phyloP scores from a whole-genome alignment of 352 stramenopile species.

The Pythium volutum region DNA sequence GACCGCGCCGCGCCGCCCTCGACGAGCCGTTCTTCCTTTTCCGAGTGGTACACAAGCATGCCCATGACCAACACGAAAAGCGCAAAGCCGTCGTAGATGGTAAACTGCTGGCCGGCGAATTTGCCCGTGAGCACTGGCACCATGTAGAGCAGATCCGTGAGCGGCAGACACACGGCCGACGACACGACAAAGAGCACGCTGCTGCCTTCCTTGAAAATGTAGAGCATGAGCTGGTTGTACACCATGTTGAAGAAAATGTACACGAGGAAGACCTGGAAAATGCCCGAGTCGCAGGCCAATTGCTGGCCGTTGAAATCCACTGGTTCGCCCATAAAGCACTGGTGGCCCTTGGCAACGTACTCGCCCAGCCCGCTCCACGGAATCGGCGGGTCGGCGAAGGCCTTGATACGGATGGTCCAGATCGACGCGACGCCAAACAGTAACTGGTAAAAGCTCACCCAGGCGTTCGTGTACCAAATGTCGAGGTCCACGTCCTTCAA shows the following conservation, averaged over 20 bases:
- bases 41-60: constrained; percentile 84
- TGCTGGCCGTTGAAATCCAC: constrained; percentile 64
- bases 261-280: constrained; percentile 73
- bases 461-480: constrained; percentile 87
- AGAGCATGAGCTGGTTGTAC: constrained; percentile 89
- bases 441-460: constrained; percentile 85
- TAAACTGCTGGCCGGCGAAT: constrained; percentile 66
- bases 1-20: constrained; percentile 36
- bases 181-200: constrained; percentile 87
- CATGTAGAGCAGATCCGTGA: constrained; percentile 87
- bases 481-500: constrained; percentile 87
- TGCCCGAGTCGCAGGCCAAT: constrained; percentile 57
- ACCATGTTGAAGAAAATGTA: constrained; percentile 88
- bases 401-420: constrained; percentile 77
- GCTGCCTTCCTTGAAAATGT: constrained; percentile 88
- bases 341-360: constrained; percentile 64
- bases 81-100: constrained; percentile 86
- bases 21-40: constrained; percentile 76
- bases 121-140: constrained; percentile 71
- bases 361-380: constrained; percentile 64
- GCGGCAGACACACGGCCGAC: constrained; percentile 72
- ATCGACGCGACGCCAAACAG: constrained; percentile 65
- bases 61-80: constrained; percentile 87
- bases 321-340: constrained; percentile 72
- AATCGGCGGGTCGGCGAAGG: constrained; percentile 77